A percentile compares a stretch with the other conserved stretches of the same genome.
These are phyloP conservation scores for Posidonia oceanica DNA, from an alignment of 116 monocot species.

Conservation along the genomic window DNA sequence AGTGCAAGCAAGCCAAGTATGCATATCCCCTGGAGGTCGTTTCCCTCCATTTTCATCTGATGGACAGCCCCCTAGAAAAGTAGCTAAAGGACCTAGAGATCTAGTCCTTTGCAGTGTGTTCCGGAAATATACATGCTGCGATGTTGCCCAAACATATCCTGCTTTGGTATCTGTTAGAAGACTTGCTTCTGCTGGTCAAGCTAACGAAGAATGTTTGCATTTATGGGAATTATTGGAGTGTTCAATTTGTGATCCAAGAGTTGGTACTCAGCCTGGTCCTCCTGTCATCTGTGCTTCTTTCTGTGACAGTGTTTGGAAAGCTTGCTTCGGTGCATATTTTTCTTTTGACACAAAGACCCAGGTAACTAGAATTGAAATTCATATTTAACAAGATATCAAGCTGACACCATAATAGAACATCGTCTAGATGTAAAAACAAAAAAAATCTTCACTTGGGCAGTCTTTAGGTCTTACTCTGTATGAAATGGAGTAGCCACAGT, in stretches of 20 bases:
- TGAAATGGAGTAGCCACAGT: too few species aligned
- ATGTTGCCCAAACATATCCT: constrained; percentile 75
- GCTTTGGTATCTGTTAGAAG: constrained; percentile 57
- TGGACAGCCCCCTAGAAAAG: constrained; percentile 66
- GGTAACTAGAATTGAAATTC: constrained; percentile 23
- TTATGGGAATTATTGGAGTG: constrained; percentile 92
- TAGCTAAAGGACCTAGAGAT: constrained; percentile 60
- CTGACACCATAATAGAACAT: neutral
- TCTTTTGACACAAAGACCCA: constrained; percentile 64
- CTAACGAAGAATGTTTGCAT: constrained; percentile 64
- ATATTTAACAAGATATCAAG: neutral
- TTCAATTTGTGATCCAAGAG: constrained; percentile 81
- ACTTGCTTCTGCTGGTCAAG: constrained; percentile 81
- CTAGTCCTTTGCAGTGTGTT: constrained; percentile 75
- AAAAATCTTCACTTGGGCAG: neutral
- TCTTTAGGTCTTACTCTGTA: neutral
- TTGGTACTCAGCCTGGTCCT: constrained; percentile 66
- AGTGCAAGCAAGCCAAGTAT: constrained; percentile 51
- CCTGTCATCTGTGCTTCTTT: constrained; percentile 67
- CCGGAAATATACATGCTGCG: constrained; percentile 82
- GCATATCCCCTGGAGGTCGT: constrained; percentile 74
- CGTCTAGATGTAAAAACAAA: neutral
- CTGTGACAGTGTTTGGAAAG: constrained; percentile 65
- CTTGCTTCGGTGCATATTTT: constrained; percentile 73
- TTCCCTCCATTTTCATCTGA: constrained; percentile 75